A percentile compares a stretch with the other conserved stretches of the same genome.
Evolutionary conservation across 768 basidiomycete species (phyloP).

Genomic region (Solioccasus polychromus): DNA sequence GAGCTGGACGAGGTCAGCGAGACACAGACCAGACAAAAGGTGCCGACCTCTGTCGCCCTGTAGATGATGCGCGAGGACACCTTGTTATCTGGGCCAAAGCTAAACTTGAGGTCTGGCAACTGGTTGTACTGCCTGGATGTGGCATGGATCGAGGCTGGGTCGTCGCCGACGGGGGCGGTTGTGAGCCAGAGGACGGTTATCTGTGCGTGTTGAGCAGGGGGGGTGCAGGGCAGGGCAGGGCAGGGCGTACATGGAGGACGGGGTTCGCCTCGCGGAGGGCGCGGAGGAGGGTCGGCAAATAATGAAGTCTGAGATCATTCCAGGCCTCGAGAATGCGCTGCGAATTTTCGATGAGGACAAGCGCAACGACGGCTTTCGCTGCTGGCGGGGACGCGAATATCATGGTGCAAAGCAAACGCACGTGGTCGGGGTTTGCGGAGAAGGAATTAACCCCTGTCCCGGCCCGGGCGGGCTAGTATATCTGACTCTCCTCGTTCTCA

Average conservation of each 20-base stretch:
- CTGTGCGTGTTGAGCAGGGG: conserved; percentile 8
- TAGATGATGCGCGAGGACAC: conserved; percentile 44
- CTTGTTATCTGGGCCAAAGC: conserved; percentile 40
- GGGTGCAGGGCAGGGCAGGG: background rate
- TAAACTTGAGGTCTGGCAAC: conserved; percentile 42
- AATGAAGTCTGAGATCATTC: conserved; percentile 47
- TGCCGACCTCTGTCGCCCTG: conserved; percentile 44
- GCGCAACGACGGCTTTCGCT: conserved; percentile 29
- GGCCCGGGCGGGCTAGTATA: background rate
- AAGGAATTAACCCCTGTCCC: conserved; percentile 1
- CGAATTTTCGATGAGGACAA: conserved; percentile 58
- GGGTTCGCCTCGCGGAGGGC: conserved; percentile 39
- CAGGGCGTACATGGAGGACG: conserved; percentile 38
- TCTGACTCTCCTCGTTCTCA: too few relatives aligned
- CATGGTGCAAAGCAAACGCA: conserved; percentile 6
- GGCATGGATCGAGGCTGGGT: conserved; percentile 19
- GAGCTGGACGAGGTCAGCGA: conserved; percentile 13
- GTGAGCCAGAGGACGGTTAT: conserved; percentile 45
- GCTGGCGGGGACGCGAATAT: conserved; percentile 22
- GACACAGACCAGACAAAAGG: background rate
- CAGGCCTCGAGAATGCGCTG: conserved; percentile 42
- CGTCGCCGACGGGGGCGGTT: conserved; percentile 39
- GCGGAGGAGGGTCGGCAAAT: conserved; percentile 42
- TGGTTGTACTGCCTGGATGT: conserved; percentile 43
- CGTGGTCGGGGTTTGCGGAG: conserved; percentile 20